Base-by-base conservation (phyloP, 2,329 filamentous ascomycete genomes). In the Magnaporthiopsis poae region DNA sequence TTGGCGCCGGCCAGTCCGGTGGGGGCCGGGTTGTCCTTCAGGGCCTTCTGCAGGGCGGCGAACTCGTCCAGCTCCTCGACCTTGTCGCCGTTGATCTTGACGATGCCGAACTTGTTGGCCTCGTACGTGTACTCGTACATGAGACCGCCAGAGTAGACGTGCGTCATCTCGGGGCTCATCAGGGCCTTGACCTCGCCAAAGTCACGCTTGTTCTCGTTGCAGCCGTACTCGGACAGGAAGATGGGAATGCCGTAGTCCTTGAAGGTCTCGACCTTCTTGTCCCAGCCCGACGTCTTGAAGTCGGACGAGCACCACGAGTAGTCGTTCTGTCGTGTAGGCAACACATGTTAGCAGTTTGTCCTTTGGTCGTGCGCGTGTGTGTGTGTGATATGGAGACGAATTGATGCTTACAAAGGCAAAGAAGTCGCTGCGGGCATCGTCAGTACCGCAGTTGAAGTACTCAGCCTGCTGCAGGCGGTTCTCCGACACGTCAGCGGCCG, bases 181-280 rank as follows among this genome's bases (percentile, higher is more conserved):
- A 99, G 83, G 62, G 93, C 83, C 63, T 78, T 78, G 65, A 97
- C 80, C 80, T 97, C 94, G 68, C 87, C 82, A 74, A 96, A 99
- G 74, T 89, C 81, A 72, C 94, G 93, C 68, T 81, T 86, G 82
- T 91, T 92, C 75, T 85, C 89, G 79, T 76, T 92, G 82, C 95
- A 99, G 69, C 95, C 95, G 75, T 90, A 98, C 78, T 98, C 95
- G 64, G 93, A 97, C 66, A 99, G 84, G 86, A 96, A 97, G 74
- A 96, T 89, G 67, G 93, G 91, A 66, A 96, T 82, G 72, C 91
- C 91, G 77, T 96, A 96, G 76, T 90, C 86, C 69, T 86, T 88
- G 79, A 94, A 96, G 80, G 90, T 91, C 82, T 90, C 84, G 69
- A 96, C 92, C 85, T 96, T 96, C 75, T 89, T 78, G 77, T 92